Evolutionary conservation across 176 grass and related monocot genomes (phyloP).

Genomic region (Zizania latifolia): DNA sequence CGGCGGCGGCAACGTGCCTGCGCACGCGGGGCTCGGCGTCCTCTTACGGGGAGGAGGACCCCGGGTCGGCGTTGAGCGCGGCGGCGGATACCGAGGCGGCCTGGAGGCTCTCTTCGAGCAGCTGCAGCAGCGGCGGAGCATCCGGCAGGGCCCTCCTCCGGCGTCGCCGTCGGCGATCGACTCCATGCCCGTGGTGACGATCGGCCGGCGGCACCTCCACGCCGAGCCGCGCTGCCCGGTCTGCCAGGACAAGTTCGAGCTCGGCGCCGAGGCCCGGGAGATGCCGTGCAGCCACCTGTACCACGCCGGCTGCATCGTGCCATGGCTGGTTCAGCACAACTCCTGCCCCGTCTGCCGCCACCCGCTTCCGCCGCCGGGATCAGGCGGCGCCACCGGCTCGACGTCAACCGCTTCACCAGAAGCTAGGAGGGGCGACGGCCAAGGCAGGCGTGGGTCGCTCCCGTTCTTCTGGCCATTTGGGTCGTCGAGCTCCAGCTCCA

Average conservation of each 20-base stretch:
- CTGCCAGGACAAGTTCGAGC: slow-evolving; percentile 48
- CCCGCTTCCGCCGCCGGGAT: slow-evolving; percentile 29
- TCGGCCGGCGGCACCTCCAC: slow-evolving; percentile 32
- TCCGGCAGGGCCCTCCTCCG: slow-evolving; percentile 26
- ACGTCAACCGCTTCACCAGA: no score
- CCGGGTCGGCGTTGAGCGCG: slow-evolving; percentile 13
- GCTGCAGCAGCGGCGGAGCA: slow-evolving; percentile 15
- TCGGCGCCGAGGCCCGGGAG: slow-evolving; percentile 43
- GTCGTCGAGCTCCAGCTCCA: slow-evolving; percentile 24
- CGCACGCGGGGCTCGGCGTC: neutral
- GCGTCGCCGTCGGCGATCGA: slow-evolving; percentile 41
- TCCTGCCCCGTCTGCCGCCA: slow-evolving; percentile 59
- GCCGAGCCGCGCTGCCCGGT: slow-evolving; percentile 45
- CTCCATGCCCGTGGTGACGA: slow-evolving; percentile 41
- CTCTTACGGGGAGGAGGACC: slow-evolving; percentile 22
- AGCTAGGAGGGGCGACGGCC: slow-evolving; percentile 6
- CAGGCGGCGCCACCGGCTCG: neutral
- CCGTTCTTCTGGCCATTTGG: slow-evolving; percentile 39
- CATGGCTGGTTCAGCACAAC: slow-evolving; percentile 57
- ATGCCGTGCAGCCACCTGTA: slow-evolving; percentile 62
- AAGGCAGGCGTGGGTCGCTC: slow-evolving; percentile 6
- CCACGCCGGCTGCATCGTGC: slow-evolving; percentile 49
- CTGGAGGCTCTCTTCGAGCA: slow-evolving; percentile 51
- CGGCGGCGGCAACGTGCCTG: neutral
- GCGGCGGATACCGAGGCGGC: slow-evolving; percentile 21